These are phyloP conservation scores for Hibiscus mutabilis DNA, from an alignment of 345 rosid genomes.

Conservation along the genomic window DNA sequence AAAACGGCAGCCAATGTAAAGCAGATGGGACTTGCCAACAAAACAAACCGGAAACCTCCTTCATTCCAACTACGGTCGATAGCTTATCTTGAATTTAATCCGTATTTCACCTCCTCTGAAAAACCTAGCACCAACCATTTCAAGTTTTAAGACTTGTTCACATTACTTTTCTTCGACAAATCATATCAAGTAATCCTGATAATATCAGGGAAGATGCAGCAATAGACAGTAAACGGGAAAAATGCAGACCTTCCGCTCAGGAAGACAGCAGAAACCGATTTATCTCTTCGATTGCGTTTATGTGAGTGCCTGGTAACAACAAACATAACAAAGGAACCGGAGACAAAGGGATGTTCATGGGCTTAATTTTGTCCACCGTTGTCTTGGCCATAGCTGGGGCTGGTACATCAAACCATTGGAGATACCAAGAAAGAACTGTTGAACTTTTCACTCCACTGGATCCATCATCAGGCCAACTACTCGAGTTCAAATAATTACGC, in stretches of 20 bases:
- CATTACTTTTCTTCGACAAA: no score
- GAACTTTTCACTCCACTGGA: slow-evolving; percentile 13
- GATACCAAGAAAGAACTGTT: slow-evolving; percentile 48
- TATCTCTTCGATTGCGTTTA: slow-evolving; percentile 49
- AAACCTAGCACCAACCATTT: no score
- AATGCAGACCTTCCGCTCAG: background rate
- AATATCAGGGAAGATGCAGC: no score
- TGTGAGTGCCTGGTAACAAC: slow-evolving; percentile 56
- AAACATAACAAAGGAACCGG: slow-evolving; percentile 45
- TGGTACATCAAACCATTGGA: slow-evolving; percentile 74
- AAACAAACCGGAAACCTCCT: no score
- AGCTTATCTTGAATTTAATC: no score
- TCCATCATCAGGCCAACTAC: slow-evolving; percentile 52
- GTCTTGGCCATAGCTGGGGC: slow-evolving; percentile 43
- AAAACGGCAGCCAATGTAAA: no score
- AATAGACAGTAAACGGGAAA: background rate
- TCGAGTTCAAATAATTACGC: slow-evolving; percentile 39
- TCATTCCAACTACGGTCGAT: no score
- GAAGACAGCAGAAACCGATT: slow-evolving; percentile 29
- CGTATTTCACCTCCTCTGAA: no score
- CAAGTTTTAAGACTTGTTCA: no score
- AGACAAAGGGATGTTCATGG: slow-evolving; percentile 25
- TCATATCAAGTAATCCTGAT: no score
- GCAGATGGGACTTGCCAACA: no score
- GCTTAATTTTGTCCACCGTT: slow-evolving; percentile 42